These are phyloP conservation scores for Chrysophaeum taylorii DNA, from an alignment of 352 stramenopile genomes.

Conservation along the genomic window DNA sequence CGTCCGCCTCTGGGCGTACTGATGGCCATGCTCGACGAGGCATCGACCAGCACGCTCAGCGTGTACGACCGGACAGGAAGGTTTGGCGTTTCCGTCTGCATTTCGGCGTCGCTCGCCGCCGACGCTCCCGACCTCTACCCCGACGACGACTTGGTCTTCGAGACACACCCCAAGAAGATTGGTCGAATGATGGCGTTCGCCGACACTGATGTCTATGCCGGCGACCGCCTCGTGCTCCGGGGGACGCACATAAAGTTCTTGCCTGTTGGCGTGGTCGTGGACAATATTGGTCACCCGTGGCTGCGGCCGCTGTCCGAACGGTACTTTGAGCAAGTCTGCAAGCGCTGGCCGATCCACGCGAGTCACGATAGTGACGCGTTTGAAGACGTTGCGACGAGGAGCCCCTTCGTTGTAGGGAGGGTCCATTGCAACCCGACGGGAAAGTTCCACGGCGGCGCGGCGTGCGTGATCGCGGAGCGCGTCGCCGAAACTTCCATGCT, in stretches of 20 bases:
- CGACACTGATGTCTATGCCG: neutral
- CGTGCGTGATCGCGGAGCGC: neutral
- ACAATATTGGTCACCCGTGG: too few relatives aligned
- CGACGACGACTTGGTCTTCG: neutral
- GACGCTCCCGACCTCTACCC: neutral
- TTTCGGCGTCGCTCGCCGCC: neutral
- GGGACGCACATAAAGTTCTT: neutral
- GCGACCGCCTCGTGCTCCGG: neutral
- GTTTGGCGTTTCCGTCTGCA: neutral
- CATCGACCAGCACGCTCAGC: neutral
- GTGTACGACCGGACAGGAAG: neutral
- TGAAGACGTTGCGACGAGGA: too few relatives aligned
- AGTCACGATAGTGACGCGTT: too few relatives aligned
- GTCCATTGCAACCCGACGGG: neutral
- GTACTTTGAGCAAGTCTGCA: too few relatives aligned
- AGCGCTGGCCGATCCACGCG: too few relatives aligned
- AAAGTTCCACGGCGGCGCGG: conserved; percentile 5
- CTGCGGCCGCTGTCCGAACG: too few relatives aligned
- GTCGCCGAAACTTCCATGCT: too few relatives aligned
- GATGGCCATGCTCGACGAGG: neutral
- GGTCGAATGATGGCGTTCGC: neutral
- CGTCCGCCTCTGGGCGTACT: neutral
- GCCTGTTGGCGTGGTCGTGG: too few relatives aligned
- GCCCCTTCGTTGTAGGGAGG: too few relatives aligned
- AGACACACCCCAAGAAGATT: neutral